These are phyloP conservation scores for Neostapfia colusana DNA, from an alignment of 176 grass and related monocot species.

Conservation along the genomic window DNA sequence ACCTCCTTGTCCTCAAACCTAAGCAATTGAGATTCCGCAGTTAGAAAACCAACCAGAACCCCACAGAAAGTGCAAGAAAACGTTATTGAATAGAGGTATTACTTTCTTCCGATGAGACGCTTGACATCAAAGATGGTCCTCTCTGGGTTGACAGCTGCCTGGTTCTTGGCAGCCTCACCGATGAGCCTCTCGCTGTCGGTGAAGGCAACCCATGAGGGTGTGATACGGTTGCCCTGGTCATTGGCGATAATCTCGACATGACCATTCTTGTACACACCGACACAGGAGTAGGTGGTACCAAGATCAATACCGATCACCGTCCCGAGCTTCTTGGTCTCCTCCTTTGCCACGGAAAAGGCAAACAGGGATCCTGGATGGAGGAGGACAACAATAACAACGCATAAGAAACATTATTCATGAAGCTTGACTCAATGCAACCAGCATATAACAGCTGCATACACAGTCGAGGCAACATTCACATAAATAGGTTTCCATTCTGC, in stretches of 20 bases:
- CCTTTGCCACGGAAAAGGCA: constrained; percentile 60
- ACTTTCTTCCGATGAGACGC: constrained; percentile 76
- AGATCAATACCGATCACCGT: constrained; percentile 72
- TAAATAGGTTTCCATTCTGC: neutral
- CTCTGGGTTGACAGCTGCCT: constrained; percentile 62
- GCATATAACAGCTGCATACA: neutral
- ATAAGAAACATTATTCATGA: neutral
- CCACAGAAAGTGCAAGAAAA: neutral
- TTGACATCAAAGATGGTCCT: constrained; percentile 81
- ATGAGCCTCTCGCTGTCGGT: constrained; percentile 68
- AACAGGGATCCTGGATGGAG: constrained; percentile 51
- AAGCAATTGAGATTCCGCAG: neutral
- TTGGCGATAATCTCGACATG: constrained; percentile 66
- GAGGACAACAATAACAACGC: neutral
- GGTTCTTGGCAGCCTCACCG: constrained; percentile 79
- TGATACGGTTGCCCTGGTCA: constrained; percentile 81
- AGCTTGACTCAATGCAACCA: neutral
- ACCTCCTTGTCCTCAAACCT: constrained; percentile 82
- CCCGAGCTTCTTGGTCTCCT: constrained; percentile 62
- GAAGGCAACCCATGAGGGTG: constrained; percentile 67
- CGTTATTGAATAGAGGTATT: neutral
- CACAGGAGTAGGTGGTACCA: constrained; percentile 63
- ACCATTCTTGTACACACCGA: constrained; percentile 65
- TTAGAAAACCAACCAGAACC: neutral
- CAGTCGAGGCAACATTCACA: neutral